phyloP scores from a whole-genome alignment of 2,329 filamentous ascomycete genomes.

The Phyllosticta capitalensis region DNA sequence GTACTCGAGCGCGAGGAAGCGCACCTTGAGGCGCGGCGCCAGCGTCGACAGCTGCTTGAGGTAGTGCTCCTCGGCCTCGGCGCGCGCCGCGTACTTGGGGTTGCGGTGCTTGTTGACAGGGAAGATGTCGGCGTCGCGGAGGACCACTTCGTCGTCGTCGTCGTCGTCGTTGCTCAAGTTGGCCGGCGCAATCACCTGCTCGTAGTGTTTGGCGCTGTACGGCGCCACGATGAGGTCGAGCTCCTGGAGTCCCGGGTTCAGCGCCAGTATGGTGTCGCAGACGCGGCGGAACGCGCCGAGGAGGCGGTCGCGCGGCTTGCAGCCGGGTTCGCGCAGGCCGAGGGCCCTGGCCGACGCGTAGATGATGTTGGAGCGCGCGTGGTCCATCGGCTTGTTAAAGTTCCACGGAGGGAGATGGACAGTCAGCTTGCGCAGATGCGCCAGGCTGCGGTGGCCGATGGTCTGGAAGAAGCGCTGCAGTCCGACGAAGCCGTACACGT shows the following conservation, averaged over 20 bases:
- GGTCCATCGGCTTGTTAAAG: neutral
- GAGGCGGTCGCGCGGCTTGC: neutral
- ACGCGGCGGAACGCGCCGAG: neutral
- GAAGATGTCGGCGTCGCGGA: neutral
- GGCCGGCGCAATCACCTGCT: neutral
- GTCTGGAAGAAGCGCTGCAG: neutral
- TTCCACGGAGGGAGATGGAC: neutral
- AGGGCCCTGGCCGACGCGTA: neutral
- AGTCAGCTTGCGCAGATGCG: neutral
- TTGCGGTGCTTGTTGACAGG: neutral
- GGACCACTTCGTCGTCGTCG: neutral
- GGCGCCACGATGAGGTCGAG: neutral
- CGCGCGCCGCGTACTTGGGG: neutral
- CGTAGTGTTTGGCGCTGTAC: too few relatives aligned
- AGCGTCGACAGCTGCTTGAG: neutral
- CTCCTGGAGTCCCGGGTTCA: neutral
- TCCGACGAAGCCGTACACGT: neutral
- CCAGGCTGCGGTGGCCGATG: neutral
- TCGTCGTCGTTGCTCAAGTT: neutral
- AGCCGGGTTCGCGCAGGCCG: neutral
- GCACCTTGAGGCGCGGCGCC: neutral
- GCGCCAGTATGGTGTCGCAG: neutral
- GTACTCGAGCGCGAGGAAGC: neutral
- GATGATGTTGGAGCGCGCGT: neutral
- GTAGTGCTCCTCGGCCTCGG: neutral